Base-by-base conservation (phyloP, 805 yeast species). In the Kregervanrija pseudodelftensis region DNA sequence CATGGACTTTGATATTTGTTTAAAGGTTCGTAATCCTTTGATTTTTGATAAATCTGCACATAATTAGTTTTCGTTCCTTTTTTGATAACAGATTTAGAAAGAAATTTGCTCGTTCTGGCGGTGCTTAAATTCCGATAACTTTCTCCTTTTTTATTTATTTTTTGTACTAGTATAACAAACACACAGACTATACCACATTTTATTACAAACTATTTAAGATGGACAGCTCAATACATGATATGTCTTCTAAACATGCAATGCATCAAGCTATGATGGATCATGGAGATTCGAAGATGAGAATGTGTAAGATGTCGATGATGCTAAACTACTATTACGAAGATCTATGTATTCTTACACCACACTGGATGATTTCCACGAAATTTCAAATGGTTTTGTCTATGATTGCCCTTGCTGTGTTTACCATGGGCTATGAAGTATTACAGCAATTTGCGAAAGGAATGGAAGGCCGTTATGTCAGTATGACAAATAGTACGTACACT, bases 311-410 rank as follows among this genome's bases (percentile, higher is more conserved):
- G 63, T 53, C 69, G 48, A 72, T 72, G 77, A 46, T 66, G 8
- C 58, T 72, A 47, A 72, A 70, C 8, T 62, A 69, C 53, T 70
- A 70, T 42, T 72, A 72, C 60, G 50, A 65, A 44, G 65, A 72
- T 50, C 58, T 71, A 2, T 72, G 77, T 50, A 66, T 72, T 10
- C 57, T 72, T 30, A 60, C 68, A 34, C 52, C 64, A 10, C 53
- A 64, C 49, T 68, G 76, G 72, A 69, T 64, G 50, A 61, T 71
- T 36, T 57, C 60, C 31, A 63, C 68, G 2, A 46, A 55, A 16
- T 31, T 45, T 1, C 71, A 68, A 13, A 54, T 72, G 45, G 8
- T 69, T 9, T 46, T 58, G 14, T 60, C 69, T 11, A 48, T 70
- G 45, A 11, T 65, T 4, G 64, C 62, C 9, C 52, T 72, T 12